These are phyloP conservation scores for Colletotrichum lupini DNA, from an alignment of 2,329 filamentous ascomycete species.

Conservation along the genomic window DNA sequence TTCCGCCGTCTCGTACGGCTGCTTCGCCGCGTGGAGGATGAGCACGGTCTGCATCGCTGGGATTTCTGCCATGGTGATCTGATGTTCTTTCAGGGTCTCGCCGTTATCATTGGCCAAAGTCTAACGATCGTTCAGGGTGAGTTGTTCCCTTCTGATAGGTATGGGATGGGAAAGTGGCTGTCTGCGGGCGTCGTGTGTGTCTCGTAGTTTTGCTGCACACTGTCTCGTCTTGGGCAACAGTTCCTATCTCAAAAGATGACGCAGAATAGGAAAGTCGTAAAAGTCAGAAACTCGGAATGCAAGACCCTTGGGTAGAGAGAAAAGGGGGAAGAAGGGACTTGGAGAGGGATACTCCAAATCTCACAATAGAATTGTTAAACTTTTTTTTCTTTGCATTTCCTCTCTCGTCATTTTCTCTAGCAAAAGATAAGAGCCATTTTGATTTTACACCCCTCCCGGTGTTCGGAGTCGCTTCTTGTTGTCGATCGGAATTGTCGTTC, in stretches of 20 bases:
- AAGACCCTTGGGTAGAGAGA: background rate
- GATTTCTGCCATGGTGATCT: constrained; percentile 24
- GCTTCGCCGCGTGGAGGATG: constrained; percentile 59
- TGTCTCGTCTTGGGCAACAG: constrained; percentile 1
- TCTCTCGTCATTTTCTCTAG: background rate
- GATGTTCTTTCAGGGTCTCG: background rate
- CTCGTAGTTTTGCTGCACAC: background rate
- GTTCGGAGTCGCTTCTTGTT: constrained; percentile 7
- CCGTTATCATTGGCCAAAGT: constrained; percentile 12
- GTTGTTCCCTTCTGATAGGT: background rate
- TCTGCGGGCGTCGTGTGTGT: background rate
- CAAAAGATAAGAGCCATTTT: background rate
- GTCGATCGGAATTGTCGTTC: background rate
- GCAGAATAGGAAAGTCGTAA: background rate
- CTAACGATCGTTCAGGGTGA: background rate
- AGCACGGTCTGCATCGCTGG: constrained; percentile 56
- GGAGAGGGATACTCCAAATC: background rate
- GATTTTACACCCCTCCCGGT: background rate
- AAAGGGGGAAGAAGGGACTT: background rate
- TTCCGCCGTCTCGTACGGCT: constrained; percentile 59
- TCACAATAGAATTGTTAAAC: background rate
- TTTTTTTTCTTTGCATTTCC: background rate
- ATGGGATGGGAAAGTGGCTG: background rate
- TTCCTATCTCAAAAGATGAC: background rate
- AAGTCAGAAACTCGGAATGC: background rate